Evolutionary conservation across 495 filamentous ascomycete genomes (phyloP).

Genomic region (Symbiotaphrina buchneri): DNA sequence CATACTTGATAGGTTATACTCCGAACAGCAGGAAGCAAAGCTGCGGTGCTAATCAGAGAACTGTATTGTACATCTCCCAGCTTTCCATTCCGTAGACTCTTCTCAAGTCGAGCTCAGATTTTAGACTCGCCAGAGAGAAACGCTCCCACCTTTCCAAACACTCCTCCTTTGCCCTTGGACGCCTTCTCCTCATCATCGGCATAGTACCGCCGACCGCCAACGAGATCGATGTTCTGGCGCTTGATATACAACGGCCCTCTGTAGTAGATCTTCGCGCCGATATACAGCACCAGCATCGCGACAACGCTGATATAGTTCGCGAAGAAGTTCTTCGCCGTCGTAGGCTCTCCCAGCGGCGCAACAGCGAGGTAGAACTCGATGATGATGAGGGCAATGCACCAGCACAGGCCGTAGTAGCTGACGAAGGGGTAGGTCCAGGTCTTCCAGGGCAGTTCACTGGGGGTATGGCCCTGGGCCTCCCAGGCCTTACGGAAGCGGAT

Average conservation of each 20-base stretch:
- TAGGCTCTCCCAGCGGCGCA: slow-evolving; percentile 6
- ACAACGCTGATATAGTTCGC: slow-evolving; percentile 9
- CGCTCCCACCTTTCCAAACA: no score
- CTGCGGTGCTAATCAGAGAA: no score
- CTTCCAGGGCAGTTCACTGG: slow-evolving; percentile 9
- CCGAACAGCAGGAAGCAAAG: no score
- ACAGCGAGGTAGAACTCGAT: slow-evolving; percentile 10
- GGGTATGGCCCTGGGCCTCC: slow-evolving; percentile 7
- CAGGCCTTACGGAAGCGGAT: slow-evolving; percentile 11
- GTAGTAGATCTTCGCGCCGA: slow-evolving; percentile 9
- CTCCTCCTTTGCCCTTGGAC: no score
- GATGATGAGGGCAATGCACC: slow-evolving; percentile 10
- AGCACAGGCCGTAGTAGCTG: slow-evolving; percentile 9
- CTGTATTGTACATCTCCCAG: no score
- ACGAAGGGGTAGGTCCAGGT: slow-evolving; percentile 11
- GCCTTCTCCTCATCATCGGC: no score
- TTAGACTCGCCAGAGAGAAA: no score
- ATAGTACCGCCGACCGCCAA: slow-evolving; percentile 8
- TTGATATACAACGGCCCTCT: slow-evolving; percentile 8
- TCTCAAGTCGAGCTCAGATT: no score
- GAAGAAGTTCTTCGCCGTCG: slow-evolving; percentile 8
- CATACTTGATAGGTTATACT: no score
- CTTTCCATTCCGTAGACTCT: no score
- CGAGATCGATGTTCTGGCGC: slow-evolving; percentile 7
- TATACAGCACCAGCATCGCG: slow-evolving; percentile 8